Evolutionary conservation across 495 filamentous ascomycete species (phyloP).

Genomic region (Chaetomium cochliodes): DNA sequence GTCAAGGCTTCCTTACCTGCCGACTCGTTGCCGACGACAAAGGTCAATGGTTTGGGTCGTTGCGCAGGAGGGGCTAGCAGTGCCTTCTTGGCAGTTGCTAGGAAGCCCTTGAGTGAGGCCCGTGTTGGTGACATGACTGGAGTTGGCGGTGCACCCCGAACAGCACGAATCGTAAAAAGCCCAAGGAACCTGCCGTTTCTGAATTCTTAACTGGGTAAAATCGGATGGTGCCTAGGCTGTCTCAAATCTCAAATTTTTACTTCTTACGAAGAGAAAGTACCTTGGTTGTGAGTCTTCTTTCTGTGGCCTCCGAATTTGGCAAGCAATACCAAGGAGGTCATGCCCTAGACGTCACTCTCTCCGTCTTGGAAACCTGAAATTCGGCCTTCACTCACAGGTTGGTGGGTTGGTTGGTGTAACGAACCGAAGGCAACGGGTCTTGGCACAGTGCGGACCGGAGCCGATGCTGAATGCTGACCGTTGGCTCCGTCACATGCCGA

Average conservation of each 20-base stretch:
- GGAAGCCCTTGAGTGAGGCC: conserved; percentile 39
- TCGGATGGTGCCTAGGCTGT: too few relatives aligned
- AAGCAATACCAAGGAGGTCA: too few relatives aligned
- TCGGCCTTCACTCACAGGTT: neutral
- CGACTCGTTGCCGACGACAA: conserved; percentile 74
- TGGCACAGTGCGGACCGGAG: conserved; percentile 7
- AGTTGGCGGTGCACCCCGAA: neutral
- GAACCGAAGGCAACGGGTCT: conserved; percentile 1
- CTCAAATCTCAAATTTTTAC: too few relatives aligned
- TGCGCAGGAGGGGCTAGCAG: conserved; percentile 39
- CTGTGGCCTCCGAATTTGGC: too few relatives aligned
- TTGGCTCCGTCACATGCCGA: neutral
- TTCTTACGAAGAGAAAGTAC: too few relatives aligned
- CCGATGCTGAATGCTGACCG: neutral
- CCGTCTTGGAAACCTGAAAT: neutral
- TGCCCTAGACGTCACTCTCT: too few relatives aligned
- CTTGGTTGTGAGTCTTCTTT: too few relatives aligned
- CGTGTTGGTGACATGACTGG: conserved; percentile 21
- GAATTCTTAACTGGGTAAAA: too few relatives aligned
- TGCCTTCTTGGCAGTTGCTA: conserved; percentile 42
- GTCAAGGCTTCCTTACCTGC: conserved; percentile 50
- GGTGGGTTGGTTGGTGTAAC: neutral
- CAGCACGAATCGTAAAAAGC: neutral
- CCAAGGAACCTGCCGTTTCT: too few relatives aligned
- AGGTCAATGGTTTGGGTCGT: conserved; percentile 48